Evolutionary conservation across 805 yeast species (phyloP), one percentile per base, ranked within the genome.

Genomic region (Yamadazyma philogaea): DNA sequence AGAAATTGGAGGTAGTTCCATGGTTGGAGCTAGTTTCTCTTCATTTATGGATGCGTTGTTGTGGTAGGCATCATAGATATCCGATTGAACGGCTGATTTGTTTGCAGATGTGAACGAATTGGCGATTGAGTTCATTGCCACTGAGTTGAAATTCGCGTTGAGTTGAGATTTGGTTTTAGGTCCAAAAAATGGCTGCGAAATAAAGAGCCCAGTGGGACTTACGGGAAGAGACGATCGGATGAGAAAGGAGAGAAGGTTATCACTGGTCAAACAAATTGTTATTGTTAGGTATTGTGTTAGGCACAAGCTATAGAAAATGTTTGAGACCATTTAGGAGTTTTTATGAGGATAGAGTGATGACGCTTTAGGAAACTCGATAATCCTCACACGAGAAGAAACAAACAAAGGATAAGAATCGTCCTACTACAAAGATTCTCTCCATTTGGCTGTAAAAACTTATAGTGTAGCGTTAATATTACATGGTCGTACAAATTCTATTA

Each of bases 1-100:
- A 39, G 90, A 79, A 47, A 87, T 83, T 43, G 93, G 93, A 22
- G 96, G 96, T 58, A 88, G 64, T 42, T 81, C 64, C 47, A 88
- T 72, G 15, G 77, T 60, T 21, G 95, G 95, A 3, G 81, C 76
- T 51, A 78, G 58, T 32, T 63, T 61, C 45, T 69, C 54, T 31
- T 54, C 55, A 8, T 44, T 50, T 6, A 14, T 31, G 17, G 30
- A 24, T 10, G 43, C 18, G 11, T 36, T 5, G 26, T 16, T 18
- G 7, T 17, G 20, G 34, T 32, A 37, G n/a, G 63, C 64, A 20
- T 55, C 51, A 35, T 57, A 52, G 40, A 63, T 51, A 38, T 70
- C 72, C 27, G 47, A 47, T 39, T 54, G 53, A 30, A 59, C 56
- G 22, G 49, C 47, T 44, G 55, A 59, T 31, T 54, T 52, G 43